phyloP scores from a whole-genome alignment of 306 rosid genomes.

The Notholithocarpus densiflorus region DNA sequence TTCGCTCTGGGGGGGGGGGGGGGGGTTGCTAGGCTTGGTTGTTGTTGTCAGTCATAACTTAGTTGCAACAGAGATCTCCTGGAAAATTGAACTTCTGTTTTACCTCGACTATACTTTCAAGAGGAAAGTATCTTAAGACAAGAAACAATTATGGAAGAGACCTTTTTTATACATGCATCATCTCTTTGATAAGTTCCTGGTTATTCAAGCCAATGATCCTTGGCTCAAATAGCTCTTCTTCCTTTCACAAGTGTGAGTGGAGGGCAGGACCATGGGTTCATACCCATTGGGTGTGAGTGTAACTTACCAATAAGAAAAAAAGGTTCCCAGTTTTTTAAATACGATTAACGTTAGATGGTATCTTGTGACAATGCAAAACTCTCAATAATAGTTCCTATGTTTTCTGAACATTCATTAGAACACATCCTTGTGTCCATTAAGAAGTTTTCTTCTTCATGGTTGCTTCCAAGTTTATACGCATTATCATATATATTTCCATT shows the following conservation, averaged over 20 bases:
- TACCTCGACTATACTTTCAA: too few species aligned
- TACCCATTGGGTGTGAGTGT: too few species aligned
- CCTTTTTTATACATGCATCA: not conserved
- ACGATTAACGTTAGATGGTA: not conserved
- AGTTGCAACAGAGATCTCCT: not conserved
- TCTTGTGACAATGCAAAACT: not conserved
- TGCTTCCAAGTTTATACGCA: too few species aligned
- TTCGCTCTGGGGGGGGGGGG: too few species aligned
- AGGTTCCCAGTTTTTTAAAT: not conserved
- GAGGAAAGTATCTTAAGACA: not conserved
- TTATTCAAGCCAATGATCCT: too few species aligned
- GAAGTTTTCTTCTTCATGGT: too few species aligned
- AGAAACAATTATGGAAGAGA: not conserved
- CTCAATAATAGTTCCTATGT: not conserved
- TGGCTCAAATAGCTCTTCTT: too few species aligned
- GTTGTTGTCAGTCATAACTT: not conserved
- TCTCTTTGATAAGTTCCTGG: too few species aligned
- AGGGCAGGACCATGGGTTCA: too few species aligned
- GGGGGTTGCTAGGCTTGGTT: too few species aligned
- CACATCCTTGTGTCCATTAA: too few species aligned
- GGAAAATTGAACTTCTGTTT: not conserved
- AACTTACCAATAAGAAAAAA: not conserved
- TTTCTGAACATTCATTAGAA: not conserved
- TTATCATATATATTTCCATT: not conserved
- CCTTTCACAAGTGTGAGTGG: too few species aligned